These are phyloP conservation scores for Lactifluus echinatus DNA, from an alignment of 768 basidiomycete genomes.

Conservation along the genomic window DNA sequence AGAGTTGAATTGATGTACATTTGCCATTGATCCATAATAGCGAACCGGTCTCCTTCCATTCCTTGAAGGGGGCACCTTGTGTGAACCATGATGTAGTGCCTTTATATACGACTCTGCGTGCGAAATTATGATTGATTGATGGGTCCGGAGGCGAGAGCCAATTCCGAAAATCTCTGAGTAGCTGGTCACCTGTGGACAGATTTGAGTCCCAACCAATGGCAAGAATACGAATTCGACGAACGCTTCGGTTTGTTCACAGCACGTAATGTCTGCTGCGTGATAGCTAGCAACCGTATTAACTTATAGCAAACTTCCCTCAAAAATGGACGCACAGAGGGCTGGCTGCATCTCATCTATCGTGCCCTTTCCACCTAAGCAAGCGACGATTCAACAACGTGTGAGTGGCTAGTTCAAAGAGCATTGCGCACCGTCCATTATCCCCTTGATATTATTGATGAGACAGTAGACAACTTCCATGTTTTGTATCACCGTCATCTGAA, in stretches of 20 bases:
- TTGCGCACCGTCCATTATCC: neutral
- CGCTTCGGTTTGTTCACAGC: neutral
- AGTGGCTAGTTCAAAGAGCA: neutral
- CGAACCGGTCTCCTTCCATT: conserved; percentile 1
- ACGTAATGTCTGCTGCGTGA: neutral
- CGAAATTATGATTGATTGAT: neutral
- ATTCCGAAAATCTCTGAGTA: neutral
- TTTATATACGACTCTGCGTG: neutral
- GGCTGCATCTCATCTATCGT: neutral
- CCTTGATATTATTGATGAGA: neutral
- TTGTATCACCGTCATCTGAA: neutral
- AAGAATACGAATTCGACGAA: neutral
- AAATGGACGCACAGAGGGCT: neutral
- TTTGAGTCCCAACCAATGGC: neutral
- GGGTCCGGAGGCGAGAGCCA: conserved; percentile 13
- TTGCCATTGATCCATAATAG: conserved; percentile 10
- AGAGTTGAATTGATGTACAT: neutral
- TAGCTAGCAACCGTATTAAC: neutral
- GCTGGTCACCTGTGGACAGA: neutral
- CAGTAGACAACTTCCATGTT: conserved; percentile 4
- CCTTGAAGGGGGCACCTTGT: neutral
- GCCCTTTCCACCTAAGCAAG: neutral
- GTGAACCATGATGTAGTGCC: conserved; percentile 9
- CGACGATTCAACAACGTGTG: neutral
- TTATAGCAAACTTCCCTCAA: neutral